Evolutionary conservation across 2,329 filamentous ascomycete genomes (phyloP).

Genomic region (Penicillium sp.): DNA sequence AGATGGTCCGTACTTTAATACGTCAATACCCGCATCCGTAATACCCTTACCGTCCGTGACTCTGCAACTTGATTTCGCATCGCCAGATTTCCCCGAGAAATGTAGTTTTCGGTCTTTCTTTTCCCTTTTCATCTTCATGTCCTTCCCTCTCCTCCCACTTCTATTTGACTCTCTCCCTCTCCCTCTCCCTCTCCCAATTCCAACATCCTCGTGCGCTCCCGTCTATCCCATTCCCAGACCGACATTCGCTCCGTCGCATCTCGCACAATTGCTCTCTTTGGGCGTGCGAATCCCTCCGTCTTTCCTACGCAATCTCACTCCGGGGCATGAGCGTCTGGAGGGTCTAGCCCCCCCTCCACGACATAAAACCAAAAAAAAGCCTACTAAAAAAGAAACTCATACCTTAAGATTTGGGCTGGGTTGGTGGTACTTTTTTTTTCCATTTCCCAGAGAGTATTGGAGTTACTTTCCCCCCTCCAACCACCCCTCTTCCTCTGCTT

Average conservation of each 20-base stretch:
- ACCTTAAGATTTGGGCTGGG: constrained; percentile 8
- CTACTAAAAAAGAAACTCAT: not conserved
- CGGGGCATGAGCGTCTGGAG: constrained; percentile 42
- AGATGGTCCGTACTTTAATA: no score
- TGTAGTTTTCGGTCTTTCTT: not conserved
- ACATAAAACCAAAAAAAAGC: constrained; percentile 14
- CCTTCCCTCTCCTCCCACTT: constrained; percentile 10
- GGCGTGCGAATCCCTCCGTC: constrained; percentile 7
- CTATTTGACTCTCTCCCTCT: constrained; percentile 12
- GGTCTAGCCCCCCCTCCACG: constrained; percentile 40
- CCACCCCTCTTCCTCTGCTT: no score
- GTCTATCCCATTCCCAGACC: not conserved
- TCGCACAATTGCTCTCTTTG: constrained; percentile 11
- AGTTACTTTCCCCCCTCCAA: constrained; percentile 1
- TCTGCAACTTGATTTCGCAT: constrained; percentile 12
- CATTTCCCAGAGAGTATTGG: constrained; percentile 10
- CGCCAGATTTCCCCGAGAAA: constrained; percentile 15
- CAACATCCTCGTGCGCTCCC: not conserved
- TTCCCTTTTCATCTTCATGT: constrained; percentile 10
- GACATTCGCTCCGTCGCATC: not conserved
- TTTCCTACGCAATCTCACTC: constrained; percentile 19
- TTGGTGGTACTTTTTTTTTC: constrained; percentile 11
- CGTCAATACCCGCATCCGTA: not conserved
- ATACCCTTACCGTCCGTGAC: constrained; percentile 16
- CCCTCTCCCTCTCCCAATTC: not conserved